These are phyloP conservation scores for Xylariaceae sp. DNA, from an alignment of 2,329 filamentous ascomycete genomes.

Conservation along the genomic window DNA sequence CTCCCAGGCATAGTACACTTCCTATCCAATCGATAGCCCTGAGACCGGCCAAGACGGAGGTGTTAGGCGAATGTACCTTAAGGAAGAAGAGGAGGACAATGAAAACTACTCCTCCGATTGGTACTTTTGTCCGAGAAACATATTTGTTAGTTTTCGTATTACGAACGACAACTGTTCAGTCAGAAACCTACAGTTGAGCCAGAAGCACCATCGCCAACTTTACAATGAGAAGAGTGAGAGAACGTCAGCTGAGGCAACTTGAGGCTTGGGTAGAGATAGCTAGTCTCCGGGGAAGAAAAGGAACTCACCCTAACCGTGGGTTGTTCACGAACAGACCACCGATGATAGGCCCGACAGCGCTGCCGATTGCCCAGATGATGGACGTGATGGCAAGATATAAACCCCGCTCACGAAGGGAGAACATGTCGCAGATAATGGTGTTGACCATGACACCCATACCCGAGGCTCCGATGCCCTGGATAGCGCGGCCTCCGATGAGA, in stretches of 20 bases:
- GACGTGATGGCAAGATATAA: slow-evolving; percentile 62
- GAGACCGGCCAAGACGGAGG: slow-evolving; percentile 57
- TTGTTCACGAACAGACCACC: slow-evolving; percentile 68
- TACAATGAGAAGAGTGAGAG: slow-evolving; percentile 28
- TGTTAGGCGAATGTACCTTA: slow-evolving; percentile 63
- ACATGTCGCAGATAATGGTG: slow-evolving; percentile 51
- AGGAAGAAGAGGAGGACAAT: slow-evolving; percentile 58
- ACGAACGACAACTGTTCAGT: too few relatives aligned
- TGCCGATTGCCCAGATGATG: slow-evolving; percentile 63
- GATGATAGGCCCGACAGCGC: slow-evolving; percentile 60
- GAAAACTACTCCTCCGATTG: slow-evolving; percentile 52
- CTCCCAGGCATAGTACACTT: slow-evolving; percentile 58
- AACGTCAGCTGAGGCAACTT: too few relatives aligned
- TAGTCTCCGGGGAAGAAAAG: background rate
- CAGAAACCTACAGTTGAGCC: slow-evolving; percentile 47
- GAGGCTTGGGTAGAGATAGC: too few relatives aligned
- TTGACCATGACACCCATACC: slow-evolving; percentile 51
- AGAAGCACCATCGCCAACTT: slow-evolving; percentile 57
- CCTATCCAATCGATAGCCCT: slow-evolving; percentile 60
- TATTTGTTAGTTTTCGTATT: background rate
- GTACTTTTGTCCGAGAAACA: slow-evolving; percentile 34
- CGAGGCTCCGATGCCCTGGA: slow-evolving; percentile 50
- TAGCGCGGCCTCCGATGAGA: background rate
- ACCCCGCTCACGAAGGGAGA: slow-evolving; percentile 43
- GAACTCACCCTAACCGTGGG: slow-evolving; percentile 15